Percentiles rank a stretch among this genome's conserved stretches.
Evolutionary conservation across 2,329 filamentous ascomycete species (phyloP).

Genomic region (Teratosphaeria epicoccoides): DNA sequence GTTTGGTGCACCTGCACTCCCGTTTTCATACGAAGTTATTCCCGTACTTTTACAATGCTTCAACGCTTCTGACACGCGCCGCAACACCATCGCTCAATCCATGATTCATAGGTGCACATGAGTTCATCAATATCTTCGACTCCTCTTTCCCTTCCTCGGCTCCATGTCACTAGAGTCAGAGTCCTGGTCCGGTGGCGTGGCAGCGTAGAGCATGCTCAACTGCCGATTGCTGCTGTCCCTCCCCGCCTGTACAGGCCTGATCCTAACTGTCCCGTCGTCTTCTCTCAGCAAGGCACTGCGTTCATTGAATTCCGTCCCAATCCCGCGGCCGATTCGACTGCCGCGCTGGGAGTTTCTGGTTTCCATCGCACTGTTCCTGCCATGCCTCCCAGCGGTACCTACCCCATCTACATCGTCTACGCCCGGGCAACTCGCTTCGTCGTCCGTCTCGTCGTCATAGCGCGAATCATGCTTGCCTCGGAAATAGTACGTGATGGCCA

Average conservation of each 20-base stretch:
- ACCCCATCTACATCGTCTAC: conserved; percentile 9
- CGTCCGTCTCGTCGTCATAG: neutral
- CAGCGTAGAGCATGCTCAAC: conserved; percentile 14
- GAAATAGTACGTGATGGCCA: conserved; percentile 62
- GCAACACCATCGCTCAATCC: neutral
- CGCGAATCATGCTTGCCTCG: neutral
- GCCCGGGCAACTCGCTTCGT: neutral
- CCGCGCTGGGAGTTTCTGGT: neutral
- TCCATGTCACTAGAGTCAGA: conserved; percentile 8
- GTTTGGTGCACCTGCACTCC: no score
- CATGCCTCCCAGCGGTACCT: neutral
- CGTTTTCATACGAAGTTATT: no score
- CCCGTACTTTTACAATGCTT: neutral
- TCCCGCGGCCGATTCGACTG: neutral
- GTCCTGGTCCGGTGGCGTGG: conserved; percentile 17
- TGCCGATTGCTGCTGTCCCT: conserved; percentile 11
- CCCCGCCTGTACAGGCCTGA: neutral
- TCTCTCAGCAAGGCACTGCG: conserved; percentile 4
- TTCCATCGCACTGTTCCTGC: neutral
- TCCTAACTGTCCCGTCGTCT: neutral
- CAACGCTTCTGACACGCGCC: neutral
- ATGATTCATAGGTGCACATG: conserved; percentile 3
- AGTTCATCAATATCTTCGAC: neutral
- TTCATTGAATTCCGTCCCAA: conserved; percentile 2
- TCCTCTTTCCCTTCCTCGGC: neutral